Evolutionary conservation across 1,139 yeast species (phyloP), one percentile per base, ranked within the genome.

Genomic region (Wickerhamiella infanticola): DNA sequence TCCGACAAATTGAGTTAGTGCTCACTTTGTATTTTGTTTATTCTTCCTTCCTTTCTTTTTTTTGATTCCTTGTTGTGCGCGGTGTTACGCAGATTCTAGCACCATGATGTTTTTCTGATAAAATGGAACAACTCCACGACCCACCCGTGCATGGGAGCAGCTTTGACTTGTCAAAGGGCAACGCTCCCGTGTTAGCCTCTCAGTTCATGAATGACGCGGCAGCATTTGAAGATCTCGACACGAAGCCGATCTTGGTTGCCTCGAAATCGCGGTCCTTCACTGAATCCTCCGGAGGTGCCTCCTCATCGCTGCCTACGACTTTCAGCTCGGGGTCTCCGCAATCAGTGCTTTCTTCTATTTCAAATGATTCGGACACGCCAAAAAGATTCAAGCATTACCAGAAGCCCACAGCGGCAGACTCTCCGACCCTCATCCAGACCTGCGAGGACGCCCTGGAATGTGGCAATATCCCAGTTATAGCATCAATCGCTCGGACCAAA

Each of bases 401-500:
- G 39, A 58, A 60, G 45, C 68, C 68, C 13, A 62, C 65, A 24
- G 61, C 64, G 8, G 52, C 58, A 3, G 65, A 63, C 42, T 58
- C 60, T 3, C 67, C 68, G 4, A 53, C 56, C 8, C 56, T 63
- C 39, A 26, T 51, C 18, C 52, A 51, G 37, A 55, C 61, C 5
- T 61, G 65, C 47, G 59, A 60, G 42, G 51, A 55, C 41, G 77
- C 70, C 54, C 63, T 79, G 24, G 66, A 66, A 44, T 67, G 68
- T 37, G 69, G 69, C 47, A 77, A 81, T 58, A 73, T 75, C 47
- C 77, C 76, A 42, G 84, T 82, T 1, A 65, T 88, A 44, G 94
- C 96, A 0, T 68, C 79, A 51, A 65, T 88, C 13, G 88, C 95
- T 3, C 70, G 95, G 51, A 88, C 81, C 55, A 71, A 77, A 50